Percentiles rank a stretch among this genome's conserved stretches.
phyloP scores from a whole-genome alignment of 495 filamentous ascomycete species.

The Penicillium cosmopolitanum region DNA sequence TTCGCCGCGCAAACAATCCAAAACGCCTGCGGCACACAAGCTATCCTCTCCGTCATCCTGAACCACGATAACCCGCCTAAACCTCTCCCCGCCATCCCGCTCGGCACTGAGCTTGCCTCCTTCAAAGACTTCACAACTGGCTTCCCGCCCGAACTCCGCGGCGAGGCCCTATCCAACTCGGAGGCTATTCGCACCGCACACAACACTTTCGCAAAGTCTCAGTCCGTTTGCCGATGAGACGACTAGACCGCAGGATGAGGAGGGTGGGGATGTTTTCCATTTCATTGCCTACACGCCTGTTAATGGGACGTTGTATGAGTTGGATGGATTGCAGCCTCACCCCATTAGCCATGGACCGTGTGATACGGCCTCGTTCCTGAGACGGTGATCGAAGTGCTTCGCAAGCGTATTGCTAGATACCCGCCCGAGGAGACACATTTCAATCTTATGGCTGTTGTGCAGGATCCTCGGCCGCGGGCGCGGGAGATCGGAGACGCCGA shows the following conservation, averaged over 20 bases:
- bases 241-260: conserved; percentile 58
- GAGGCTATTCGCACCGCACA: conserved; percentile 90
- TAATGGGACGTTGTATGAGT: conserved; percentile 81
- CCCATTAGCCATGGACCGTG: conserved; percentile 88
- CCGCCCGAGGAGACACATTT: conserved; percentile 88
- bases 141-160: conserved; percentile 78
- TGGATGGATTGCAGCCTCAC: conserved; percentile 91
- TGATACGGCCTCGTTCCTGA: conserved; percentile 68
- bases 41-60: conserved; percentile 87
- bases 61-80: conserved; percentile 65
- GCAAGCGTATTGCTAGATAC: conserved; percentile 82
- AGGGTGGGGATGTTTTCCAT: conserved; percentile 84
- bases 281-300: conserved; percentile 94
- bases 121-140: conserved; percentile 92
- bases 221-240: conserved; percentile 93
- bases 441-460: conserved; percentile 90
- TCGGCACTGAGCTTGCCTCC: conserved; percentile 66
- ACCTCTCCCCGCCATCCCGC: conserved; percentile 27
- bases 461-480: conserved; percentile 76
- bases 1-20: conserved; percentile 98
- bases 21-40: conserved; percentile 98
- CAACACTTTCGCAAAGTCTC: conserved; percentile 86
- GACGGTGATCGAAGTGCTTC: conserved; percentile 84
- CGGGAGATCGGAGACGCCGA: conserved; percentile 83
- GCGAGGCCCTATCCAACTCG: conserved; percentile 68